Base-by-base conservation (phyloP, 345 rosid genomes). In the Pelargonium nanum region DNA sequence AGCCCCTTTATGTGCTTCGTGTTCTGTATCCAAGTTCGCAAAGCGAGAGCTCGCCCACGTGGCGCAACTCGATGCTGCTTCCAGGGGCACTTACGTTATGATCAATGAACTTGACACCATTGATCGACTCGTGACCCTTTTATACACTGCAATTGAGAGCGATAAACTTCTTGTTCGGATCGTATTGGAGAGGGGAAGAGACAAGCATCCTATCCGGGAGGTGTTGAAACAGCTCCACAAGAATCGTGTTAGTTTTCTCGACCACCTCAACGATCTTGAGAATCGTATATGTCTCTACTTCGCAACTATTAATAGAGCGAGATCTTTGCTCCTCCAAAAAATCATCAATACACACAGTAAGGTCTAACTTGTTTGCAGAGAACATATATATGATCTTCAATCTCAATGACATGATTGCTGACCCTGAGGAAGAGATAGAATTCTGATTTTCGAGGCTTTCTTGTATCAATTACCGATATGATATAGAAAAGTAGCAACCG, bases 1-100 rank as follows among this genome's bases (percentile, higher is more conserved):
- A 40, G 79, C 84, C 45, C 69, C 72, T 67, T 85, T 88, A 7
- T 44, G 80, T 17, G 75, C 85, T 65, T 45, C 69, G 26, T 61
- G 78, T 76, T 62, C 83, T 85, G 48, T 56, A 65, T 30, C 40
- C 40, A 64, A 68, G 68, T 61, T 83, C 65, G 74, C 81, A 54
- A 85, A 70, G 76, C 85, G 76, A 66, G 88, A 83, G 76, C 67
- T 64, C 26, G 76, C 75, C 50, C 75, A 73, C 65, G 71, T 69
- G 15, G 73, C 79, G 65, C 88, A 86, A 72, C 95, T 88, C 53
- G 76, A 81, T 59, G 87, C 81, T 60, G 95, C 95, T 45, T 48
- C 84, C 53, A 80, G 55, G 55, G 86, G 83, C 13, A 75, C 85
- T 22, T 85, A n/a, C 62, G 82, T 75, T 58, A 78, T 86, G 28